Percentiles rank a stretch among this genome's conserved stretches.
phyloP scores from a whole-genome alignment of 352 stramenopile genomes.

The Phytophthora brassicae region DNA sequence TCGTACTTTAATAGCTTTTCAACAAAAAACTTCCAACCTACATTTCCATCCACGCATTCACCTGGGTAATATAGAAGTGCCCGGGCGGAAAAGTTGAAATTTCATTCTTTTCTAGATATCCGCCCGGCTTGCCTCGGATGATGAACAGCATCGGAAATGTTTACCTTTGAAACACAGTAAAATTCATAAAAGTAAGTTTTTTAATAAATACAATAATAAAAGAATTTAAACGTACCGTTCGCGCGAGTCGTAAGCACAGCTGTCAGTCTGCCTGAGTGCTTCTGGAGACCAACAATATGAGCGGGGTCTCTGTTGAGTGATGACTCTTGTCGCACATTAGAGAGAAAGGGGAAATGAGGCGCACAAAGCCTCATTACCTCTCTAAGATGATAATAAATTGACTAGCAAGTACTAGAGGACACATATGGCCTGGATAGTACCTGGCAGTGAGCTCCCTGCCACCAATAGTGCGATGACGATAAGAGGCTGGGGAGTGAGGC shows the following conservation, averaged over 20 bases:
- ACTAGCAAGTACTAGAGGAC: too few species aligned
- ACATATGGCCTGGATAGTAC: too few species aligned
- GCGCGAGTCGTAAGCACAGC: background rate
- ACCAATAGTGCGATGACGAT: too few species aligned
- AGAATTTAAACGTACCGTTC: conserved; percentile 7
- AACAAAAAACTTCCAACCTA: background rate
- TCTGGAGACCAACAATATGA: background rate
- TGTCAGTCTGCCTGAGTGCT: background rate
- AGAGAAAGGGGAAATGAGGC: too few species aligned
- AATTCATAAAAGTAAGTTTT: background rate
- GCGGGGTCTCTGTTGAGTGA: background rate
- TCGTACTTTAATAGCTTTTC: conserved; percentile 1
- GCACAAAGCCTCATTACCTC: too few species aligned
- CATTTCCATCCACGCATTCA: conserved; percentile 7
- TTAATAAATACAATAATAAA: background rate
- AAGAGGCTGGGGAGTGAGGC: too few species aligned
- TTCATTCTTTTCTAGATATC: background rate
- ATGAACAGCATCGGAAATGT: conserved; percentile 6
- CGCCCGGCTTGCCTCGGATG: background rate
- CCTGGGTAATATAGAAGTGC: conserved; percentile 1
- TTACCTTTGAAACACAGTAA: background rate
- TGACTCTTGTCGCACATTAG: too few species aligned
- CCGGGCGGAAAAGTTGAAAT: background rate
- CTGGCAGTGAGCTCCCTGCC: too few species aligned
- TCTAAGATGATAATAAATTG: too few species aligned